Evolutionary conservation across 305 asterid species (phyloP), one percentile per base, ranked within the genome.

Genomic region (Petunia hybrid): DNA sequence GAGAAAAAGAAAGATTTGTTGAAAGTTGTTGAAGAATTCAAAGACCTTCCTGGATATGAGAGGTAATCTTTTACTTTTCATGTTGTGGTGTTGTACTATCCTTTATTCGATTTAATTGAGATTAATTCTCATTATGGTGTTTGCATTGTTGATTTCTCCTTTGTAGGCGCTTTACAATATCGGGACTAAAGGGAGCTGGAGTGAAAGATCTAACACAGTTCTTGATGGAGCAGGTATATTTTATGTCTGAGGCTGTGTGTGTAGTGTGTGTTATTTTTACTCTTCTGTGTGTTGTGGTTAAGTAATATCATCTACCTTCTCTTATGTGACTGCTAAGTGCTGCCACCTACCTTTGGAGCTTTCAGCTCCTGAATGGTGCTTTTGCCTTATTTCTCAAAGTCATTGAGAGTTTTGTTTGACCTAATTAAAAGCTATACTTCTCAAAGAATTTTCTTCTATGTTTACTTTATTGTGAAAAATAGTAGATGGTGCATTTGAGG

Each of bases 171-270:
- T 96, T 96, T 88, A 84, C 90, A 92, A 85, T 92, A 85, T 96
- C 99, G 2, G 99, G 98, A 83, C 85, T 92, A 84, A 94, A 96
- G 92, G 99, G 97, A 45, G 90, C 93, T 59, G 98, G 99, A 56
- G 91, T 96, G 85, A 93, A 87, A 83, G 95, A 96, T 79, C 91
- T 96, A 76, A 85, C 89, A 74, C 87, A 80, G 65, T 94, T 94
- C 88, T 87, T 94, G 86, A 83, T 76, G 85, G 94, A 93, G 74
- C 94, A 93, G 97, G 98, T 87, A 83, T 78, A 80, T 73, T 55
- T 43, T 51, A 36, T 2, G 5, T 75, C 8, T 55, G 78, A 71
- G 62, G 43, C 41, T 46, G 2, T 36, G 14, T 48, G 45, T 64
- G 5, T 65, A 22, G 22, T 22, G 22, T 22, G 22, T 22, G 22